phyloP scores from a whole-genome alignment of 441 rosid species.

The Gossypium laxum region DNA sequence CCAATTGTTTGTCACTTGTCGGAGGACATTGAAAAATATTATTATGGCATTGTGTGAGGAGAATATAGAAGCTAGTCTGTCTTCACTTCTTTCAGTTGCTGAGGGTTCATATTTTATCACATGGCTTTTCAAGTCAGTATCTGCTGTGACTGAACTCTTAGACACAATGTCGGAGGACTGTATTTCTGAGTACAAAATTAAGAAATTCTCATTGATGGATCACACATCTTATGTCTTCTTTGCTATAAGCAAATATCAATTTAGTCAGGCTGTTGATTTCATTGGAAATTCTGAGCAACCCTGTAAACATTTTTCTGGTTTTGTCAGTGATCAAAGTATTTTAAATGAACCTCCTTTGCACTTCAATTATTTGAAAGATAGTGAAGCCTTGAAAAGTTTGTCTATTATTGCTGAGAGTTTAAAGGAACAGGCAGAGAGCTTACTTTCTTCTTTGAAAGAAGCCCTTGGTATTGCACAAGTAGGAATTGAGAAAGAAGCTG shows the following conservation, averaged over 20 bases:
- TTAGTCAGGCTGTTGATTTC: slow-evolving; percentile 25
- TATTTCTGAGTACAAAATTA: slow-evolving; percentile 24
- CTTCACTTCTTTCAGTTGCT: slow-evolving; percentile 29
- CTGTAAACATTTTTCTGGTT: slow-evolving; percentile 21
- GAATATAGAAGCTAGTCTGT: slow-evolving; percentile 25
- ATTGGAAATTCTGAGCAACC: slow-evolving; percentile 15
- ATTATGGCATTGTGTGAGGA: slow-evolving; percentile 39
- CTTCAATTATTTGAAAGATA: slow-evolving; percentile 22
- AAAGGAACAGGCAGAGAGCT: slow-evolving; percentile 44
- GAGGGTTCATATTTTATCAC: slow-evolving; percentile 36
- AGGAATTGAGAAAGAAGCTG: slow-evolving; percentile 26
- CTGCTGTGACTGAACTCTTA: slow-evolving; percentile 36
- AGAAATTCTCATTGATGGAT: slow-evolving; percentile 58
- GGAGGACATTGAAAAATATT: slow-evolving; percentile 60
- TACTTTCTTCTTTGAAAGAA: slow-evolving; percentile 36
- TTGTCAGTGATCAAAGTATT: slow-evolving; percentile 17
- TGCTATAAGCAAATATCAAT: slow-evolving; percentile 41
- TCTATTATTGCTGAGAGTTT: slow-evolving; percentile 37
- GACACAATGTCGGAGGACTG: slow-evolving; percentile 24
- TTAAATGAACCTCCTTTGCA: slow-evolving; percentile 14
- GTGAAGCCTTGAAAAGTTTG: slow-evolving; percentile 37
- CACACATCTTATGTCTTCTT: slow-evolving; percentile 60
- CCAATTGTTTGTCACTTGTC: slow-evolving; percentile 55
- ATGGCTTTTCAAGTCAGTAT: slow-evolving; percentile 73
- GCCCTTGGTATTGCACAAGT: slow-evolving; percentile 24